Percentiles rank a stretch among this genome's conserved stretches.
These are phyloP conservation scores for Coemansia sp. DNA, from an alignment of 192 early-diverging fungal species.

Conservation along the genomic window DNA sequence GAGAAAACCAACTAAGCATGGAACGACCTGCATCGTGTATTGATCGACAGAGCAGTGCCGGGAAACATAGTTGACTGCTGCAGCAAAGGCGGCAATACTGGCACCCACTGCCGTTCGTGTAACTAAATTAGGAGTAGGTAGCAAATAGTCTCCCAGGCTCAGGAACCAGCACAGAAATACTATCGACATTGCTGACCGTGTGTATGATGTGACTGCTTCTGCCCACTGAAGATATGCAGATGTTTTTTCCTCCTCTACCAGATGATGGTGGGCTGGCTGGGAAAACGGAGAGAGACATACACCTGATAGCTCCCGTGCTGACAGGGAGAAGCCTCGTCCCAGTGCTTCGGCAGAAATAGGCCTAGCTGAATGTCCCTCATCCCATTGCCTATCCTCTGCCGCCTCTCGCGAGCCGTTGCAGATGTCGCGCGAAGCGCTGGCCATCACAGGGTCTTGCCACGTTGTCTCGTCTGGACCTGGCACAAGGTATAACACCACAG, in stretches of 20 bases:
- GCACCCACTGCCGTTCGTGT: background rate
- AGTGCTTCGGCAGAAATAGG: background rate
- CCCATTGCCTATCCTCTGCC: background rate
- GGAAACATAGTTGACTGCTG: constrained; percentile 18
- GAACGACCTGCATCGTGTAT: constrained; percentile 30
- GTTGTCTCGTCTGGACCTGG: background rate
- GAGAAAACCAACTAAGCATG: constrained; percentile 70
- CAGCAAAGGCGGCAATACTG: constrained; percentile 7
- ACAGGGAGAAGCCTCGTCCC: background rate
- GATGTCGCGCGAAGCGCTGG: background rate
- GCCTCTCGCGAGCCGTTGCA: background rate
- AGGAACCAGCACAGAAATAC: constrained; percentile 26
- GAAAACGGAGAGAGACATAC: background rate
- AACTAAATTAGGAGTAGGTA: background rate
- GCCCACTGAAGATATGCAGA: constrained; percentile 21
- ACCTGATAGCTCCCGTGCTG: background rate
- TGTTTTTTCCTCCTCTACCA: background rate
- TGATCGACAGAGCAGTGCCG: background rate
- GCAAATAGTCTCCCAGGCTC: constrained; percentile 2
- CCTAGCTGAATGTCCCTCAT: background rate
- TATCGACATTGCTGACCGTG: constrained; percentile 19
- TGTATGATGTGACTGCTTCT: constrained; percentile 15
- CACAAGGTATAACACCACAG: constrained; percentile 21
- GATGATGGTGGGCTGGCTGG: background rate
- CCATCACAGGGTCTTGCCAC: background rate